A percentile compares a stretch with the other conserved stretches of the same genome.
Evolutionary conservation across 768 basidiomycete genomes (phyloP).

Genomic region (Gyrodon lividus): DNA sequence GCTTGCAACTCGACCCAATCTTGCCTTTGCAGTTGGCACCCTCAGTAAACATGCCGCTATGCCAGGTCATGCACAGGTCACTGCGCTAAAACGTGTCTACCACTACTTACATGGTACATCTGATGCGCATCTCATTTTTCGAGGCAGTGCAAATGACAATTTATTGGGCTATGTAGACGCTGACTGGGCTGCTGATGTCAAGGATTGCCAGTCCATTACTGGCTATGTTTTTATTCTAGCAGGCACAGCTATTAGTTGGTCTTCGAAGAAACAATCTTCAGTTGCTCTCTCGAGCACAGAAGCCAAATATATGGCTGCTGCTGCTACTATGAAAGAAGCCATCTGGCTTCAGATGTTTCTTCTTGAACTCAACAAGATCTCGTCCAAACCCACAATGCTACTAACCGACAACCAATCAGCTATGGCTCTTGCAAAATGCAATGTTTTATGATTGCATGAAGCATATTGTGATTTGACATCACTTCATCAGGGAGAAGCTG

Average conservation of each 20-base stretch:
- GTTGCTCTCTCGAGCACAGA: slow-evolving; percentile 38
- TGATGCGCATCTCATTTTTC: background rate
- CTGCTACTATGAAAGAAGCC: slow-evolving; percentile 20
- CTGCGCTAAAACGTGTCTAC: too few species aligned
- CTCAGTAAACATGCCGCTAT: too few species aligned
- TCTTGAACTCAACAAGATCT: slow-evolving; percentile 15
- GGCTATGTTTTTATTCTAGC: too few species aligned
- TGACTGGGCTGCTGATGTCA: slow-evolving; percentile 12
- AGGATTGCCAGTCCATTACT: too few species aligned
- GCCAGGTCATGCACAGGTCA: too few species aligned
- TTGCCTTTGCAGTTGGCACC: slow-evolving; percentile 10
- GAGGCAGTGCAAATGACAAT: background rate
- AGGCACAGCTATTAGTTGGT: too few species aligned
- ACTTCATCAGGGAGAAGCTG: slow-evolving; percentile 1
- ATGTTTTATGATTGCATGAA: background rate
- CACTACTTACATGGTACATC: too few species aligned
- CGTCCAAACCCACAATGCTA: slow-evolving; percentile 11
- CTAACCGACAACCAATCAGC: too few species aligned
- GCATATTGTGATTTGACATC: slow-evolving; percentile 1
- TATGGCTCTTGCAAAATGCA: too few species aligned
- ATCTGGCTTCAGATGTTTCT: too few species aligned
- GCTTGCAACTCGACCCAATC: too few species aligned
- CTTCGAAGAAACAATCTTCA: too few species aligned
- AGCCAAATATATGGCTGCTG: slow-evolving; percentile 47
- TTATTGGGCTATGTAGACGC: slow-evolving; percentile 7